Conservation (phyloP, 225 moss, liverwort and hornwort genomes). For the Physcomitrellopsis africana region DNA sequence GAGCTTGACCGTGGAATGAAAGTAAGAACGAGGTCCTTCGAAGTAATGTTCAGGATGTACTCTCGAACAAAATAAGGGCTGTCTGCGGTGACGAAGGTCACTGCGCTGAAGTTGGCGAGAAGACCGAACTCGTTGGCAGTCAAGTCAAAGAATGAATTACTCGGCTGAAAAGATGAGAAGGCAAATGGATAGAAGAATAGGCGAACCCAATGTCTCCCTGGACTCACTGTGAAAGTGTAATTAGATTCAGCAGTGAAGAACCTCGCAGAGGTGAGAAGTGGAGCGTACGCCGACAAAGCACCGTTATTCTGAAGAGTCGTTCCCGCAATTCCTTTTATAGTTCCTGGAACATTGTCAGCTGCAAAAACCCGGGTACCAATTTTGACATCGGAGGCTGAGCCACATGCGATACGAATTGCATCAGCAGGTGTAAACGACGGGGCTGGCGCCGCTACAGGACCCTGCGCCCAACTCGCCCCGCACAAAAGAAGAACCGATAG, state of each 20-base stretch:
- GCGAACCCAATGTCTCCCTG: slow-evolving; percentile 75
- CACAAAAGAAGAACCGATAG: slow-evolving; percentile 32
- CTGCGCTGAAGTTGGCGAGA: slow-evolving; percentile 62
- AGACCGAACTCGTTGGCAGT: slow-evolving; percentile 62
- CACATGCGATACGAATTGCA: slow-evolving; percentile 54
- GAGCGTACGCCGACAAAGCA: slow-evolving; percentile 36
- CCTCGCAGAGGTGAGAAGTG: slow-evolving; percentile 64
- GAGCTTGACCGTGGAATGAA: slow-evolving; percentile 51
- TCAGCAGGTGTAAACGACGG: slow-evolving; percentile 36
- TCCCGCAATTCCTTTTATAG: slow-evolving; percentile 53
- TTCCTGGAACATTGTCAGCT: slow-evolving; percentile 49
- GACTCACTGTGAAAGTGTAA: slow-evolving; percentile 66
- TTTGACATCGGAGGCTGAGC: slow-evolving; percentile 52
- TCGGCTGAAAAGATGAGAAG: slow-evolving; percentile 57
- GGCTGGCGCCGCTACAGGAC: slow-evolving; percentile 25
- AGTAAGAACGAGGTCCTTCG: slow-evolving; percentile 49
- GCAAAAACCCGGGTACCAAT: slow-evolving; percentile 35
- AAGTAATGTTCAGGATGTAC: slow-evolving; percentile 55
- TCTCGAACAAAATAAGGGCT: slow-evolving; percentile 51
- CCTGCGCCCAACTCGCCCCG: slow-evolving; percentile 31
- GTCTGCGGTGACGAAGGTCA: slow-evolving; percentile 16
- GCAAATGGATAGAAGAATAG: slow-evolving; percentile 82
- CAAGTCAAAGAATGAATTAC: slow-evolving; percentile 62
- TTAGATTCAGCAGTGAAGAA: slow-evolving; percentile 56
- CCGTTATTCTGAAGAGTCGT: slow-evolving; percentile 43